Evolutionary conservation across 2,329 filamentous ascomycete species (phyloP).

Genomic region (Waltergamsia citrina): DNA sequence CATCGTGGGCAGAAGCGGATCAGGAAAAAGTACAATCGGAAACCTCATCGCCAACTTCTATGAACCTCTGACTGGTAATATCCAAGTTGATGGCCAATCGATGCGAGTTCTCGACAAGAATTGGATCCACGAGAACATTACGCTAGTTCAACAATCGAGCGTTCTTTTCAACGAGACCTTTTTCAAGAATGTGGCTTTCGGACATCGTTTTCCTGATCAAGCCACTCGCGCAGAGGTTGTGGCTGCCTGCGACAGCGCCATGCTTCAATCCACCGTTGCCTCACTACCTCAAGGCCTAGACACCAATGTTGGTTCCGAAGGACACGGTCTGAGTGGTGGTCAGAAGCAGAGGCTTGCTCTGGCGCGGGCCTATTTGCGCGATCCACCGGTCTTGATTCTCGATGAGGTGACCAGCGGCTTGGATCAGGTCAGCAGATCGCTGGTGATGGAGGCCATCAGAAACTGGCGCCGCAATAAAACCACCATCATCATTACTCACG

Average conservation of each 20-base stretch:
- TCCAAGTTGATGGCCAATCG: slow-evolving; percentile 57
- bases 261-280: slow-evolving; percentile 58
- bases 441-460: slow-evolving; percentile 67
- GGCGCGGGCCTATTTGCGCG: slow-evolving; percentile 65
- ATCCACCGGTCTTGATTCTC: slow-evolving; percentile 73
- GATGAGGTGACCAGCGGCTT: slow-evolving; percentile 85
- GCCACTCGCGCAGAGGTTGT: slow-evolving; percentile 47
- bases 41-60: slow-evolving; percentile 77
- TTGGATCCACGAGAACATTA: slow-evolving; percentile 73
- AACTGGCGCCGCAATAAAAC: slow-evolving; percentile 73
- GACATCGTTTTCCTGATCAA: slow-evolving; percentile 36
- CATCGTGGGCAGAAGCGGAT: slow-evolving; percentile 78
- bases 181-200: slow-evolving; percentile 68
- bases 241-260: slow-evolving; percentile 54
- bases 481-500: slow-evolving; percentile 89
- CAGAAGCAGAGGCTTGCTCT: slow-evolving; percentile 76
- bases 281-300: slow-evolving; percentile 61
- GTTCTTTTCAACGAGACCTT: slow-evolving; percentile 76
- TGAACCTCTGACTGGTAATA: slow-evolving; percentile 50
- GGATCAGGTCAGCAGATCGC: slow-evolving; percentile 58
- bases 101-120: slow-evolving; percentile 51
- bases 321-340: slow-evolving; percentile 68
- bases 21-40: slow-evolving; percentile 82
- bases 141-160: slow-evolving; percentile 73
- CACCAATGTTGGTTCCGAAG: slow-evolving; percentile 62